phyloP scores from a whole-genome alignment of 306 rosid species.

The Trifolium dubium region DNA sequence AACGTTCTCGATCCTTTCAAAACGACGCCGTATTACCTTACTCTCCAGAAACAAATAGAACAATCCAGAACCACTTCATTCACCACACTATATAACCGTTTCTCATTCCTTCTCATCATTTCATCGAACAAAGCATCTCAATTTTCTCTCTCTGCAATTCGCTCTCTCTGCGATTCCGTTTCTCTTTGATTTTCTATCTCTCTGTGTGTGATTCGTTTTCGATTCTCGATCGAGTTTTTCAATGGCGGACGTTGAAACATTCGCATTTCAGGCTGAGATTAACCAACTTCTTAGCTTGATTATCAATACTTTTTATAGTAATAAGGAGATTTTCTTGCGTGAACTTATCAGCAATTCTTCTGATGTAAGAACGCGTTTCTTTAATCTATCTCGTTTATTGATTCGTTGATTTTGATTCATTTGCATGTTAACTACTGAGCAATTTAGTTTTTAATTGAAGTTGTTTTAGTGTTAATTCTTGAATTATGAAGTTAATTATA shows the following conservation, averaged over 20 bases:
- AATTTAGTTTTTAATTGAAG: too few relatives aligned
- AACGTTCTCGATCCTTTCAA: slow-evolving; percentile 17
- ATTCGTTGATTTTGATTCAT: too few relatives aligned
- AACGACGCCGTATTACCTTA: slow-evolving; percentile 1
- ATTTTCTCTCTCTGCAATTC: not conserved
- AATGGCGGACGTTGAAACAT: slow-evolving; percentile 70
- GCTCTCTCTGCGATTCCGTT: not conserved
- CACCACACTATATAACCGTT: slow-evolving; percentile 7
- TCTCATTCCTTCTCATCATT: not conserved
- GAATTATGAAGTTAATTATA: too few relatives aligned
- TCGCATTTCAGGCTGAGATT: slow-evolving; percentile 75
- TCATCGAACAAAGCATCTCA: not conserved
- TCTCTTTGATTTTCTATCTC: too few relatives aligned
- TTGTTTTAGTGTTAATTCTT: not conserved
- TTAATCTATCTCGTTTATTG: too few relatives aligned
- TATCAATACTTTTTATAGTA: slow-evolving; percentile 73
- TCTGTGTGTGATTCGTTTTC: slow-evolving; percentile 1
- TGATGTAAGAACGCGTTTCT: slow-evolving; percentile 42
- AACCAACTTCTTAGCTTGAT: slow-evolving; percentile 72
- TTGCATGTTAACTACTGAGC: too few relatives aligned
- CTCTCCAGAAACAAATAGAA: not conserved
- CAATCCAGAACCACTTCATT: slow-evolving; percentile 4
- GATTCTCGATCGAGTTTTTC: not conserved
- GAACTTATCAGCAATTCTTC: slow-evolving; percentile 69
- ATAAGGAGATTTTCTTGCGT: slow-evolving; percentile 81